Conservation (phyloP, 495 filamentous ascomycete genomes). For the Penicillium robsamsonii region DNA sequence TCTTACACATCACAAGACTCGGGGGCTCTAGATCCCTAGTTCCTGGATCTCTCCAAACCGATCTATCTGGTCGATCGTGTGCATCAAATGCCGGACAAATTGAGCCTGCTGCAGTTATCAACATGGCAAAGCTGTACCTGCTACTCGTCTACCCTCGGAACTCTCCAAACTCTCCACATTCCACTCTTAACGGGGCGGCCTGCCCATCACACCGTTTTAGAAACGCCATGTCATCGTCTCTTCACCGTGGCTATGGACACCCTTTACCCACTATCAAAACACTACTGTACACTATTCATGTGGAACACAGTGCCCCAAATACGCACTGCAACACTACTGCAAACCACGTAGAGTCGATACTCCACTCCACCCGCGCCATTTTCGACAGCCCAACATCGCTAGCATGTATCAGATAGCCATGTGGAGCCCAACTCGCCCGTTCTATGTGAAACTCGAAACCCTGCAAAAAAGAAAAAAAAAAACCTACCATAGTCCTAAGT, state of each 20-base stretch:
- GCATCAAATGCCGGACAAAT: slow-evolving; percentile 8
- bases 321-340: neutral
- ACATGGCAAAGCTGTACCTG: neutral
- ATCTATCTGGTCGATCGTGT: slow-evolving; percentile 23
- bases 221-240: slow-evolving; percentile 10
- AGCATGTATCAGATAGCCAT: slow-evolving; percentile 3
- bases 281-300: neutral
- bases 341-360: neutral
- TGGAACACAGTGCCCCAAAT: slow-evolving; percentile 3
- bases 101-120: neutral
- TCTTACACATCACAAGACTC: slow-evolving; percentile 33
- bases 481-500: neutral
- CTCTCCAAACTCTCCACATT: neutral
- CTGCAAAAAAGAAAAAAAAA: neutral
- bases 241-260: slow-evolving; percentile 1
- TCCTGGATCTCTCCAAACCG: slow-evolving; percentile 24
- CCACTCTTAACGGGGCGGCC: neutral
- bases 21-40: slow-evolving; percentile 7
- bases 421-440: slow-evolving; percentile 1
- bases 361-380: neutral
- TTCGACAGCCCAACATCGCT: neutral
- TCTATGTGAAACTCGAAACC: neutral
- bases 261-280: neutral
- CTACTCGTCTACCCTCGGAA: neutral
- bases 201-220: neutral